Base-by-base conservation (phyloP, 148 eudicot species). In the Amaranthus palmeri region DNA sequence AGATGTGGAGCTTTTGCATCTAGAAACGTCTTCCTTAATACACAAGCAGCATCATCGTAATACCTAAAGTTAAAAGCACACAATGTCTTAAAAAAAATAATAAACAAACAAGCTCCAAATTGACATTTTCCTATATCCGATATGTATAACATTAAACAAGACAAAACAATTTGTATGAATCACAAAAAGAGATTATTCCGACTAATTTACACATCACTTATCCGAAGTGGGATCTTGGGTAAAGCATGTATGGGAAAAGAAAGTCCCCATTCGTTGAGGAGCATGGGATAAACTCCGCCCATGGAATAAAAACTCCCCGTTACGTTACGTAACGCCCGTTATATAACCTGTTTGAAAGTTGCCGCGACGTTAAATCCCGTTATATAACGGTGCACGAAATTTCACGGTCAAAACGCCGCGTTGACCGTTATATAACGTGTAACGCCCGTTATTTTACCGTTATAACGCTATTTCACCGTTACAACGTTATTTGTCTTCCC, bases 1-100 rank as follows among this genome's bases (percentile, higher is more conserved):
- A 92, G 92, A 83, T 96, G 97, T 55, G 99, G 99, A 75, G 99
- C 99, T 85, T 96, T 96, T 56, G 90, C 96, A 78, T 96, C 99
- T 77, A 96, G 77, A 83, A 90, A 84, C 90, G 92, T 84, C 88
- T 96, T 96, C 79, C 99, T 82, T 83, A 96, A 83, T 43, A 96
- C 93, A 80, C 99, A 96, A 65, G 99, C 96, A 75, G 99, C 97
- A 81, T 96, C 99, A 74, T 96, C 99, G 80, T 96, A 96, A 77
- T 96, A 96, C 86, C 99, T 96, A 79, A 68, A 86, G 64, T 67
- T 67, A 40, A 17, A 69, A 70, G 57, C 63, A 72, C 49, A 72
- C 47, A 7, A 44, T 8, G 47, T 51, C 68, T 14, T 10, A 46
- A 17, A 12, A n/a, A 55, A 11, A 14, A 57, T 3, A 55, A 15